These are phyloP conservation scores for Aechmea fasciata DNA, from an alignment of 176 grass and related monocot genomes.

Conservation along the genomic window DNA sequence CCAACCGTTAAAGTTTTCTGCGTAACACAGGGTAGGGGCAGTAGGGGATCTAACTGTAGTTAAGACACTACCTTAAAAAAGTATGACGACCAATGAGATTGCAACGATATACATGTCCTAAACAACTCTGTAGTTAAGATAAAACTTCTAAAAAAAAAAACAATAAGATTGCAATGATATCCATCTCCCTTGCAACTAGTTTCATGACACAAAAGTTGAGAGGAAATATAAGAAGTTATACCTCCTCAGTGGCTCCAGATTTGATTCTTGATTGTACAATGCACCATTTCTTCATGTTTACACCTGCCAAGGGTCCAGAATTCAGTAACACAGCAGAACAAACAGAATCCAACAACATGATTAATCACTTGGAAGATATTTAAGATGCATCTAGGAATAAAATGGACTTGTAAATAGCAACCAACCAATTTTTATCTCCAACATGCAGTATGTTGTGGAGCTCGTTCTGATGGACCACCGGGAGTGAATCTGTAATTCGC, in stretches of 20 bases:
- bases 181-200: background rate
- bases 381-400: background rate
- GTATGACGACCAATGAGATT: too few species aligned
- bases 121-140: too few species aligned
- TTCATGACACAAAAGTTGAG: background rate
- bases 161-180: background rate
- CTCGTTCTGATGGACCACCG: slow-evolving; percentile 65
- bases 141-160: background rate
- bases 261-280: slow-evolving; percentile 98
- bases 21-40: too few species aligned
- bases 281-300: slow-evolving; percentile 98
- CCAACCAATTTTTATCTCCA: slow-evolving; percentile 87
- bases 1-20: too few species aligned
- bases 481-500: slow-evolving; percentile 69
- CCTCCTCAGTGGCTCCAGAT: slow-evolving; percentile 89
- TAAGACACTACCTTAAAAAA: too few species aligned
- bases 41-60: too few species aligned
- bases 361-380: background rate
- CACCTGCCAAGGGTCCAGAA: slow-evolving; percentile 40
- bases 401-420: slow-evolving; percentile 14
- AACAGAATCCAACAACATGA: background rate
- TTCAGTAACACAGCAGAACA: slow-evolving; percentile 14
- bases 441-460: slow-evolving; percentile 46
- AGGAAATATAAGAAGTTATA: slow-evolving; percentile 21
- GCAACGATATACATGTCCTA: too few species aligned